Conservation (phyloP, 2,329 filamentous ascomycete genomes). For the Verticillium longisporum region DNA sequence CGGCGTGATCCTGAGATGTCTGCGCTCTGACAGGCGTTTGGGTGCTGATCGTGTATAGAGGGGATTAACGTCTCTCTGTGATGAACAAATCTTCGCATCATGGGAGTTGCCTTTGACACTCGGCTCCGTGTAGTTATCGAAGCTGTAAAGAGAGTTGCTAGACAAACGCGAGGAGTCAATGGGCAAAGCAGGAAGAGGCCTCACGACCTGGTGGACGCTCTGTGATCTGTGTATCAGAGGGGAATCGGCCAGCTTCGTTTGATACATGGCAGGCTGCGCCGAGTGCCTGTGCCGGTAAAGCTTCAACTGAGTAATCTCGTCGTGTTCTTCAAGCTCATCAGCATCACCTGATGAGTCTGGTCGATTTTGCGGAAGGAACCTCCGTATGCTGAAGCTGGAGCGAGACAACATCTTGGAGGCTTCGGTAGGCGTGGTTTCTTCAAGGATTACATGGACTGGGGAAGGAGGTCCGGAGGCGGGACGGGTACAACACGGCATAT, state of each 20-base stretch:
- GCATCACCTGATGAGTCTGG: slow-evolving; percentile 7
- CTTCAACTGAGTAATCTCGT: slow-evolving; percentile 11
- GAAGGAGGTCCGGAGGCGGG: slow-evolving; percentile 11
- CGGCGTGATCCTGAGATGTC: slow-evolving; percentile 8
- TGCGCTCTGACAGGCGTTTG: slow-evolving; percentile 11
- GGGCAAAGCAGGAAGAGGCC: slow-evolving; percentile 29
- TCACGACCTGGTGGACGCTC: slow-evolving; percentile 30
- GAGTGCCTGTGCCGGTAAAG: background rate
- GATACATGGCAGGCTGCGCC: background rate
- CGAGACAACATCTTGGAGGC: slow-evolving; percentile 31
- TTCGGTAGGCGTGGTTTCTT: background rate
- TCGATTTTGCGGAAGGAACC: slow-evolving; percentile 29
- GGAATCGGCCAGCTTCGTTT: slow-evolving; percentile 16
- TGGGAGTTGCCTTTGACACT: slow-evolving; percentile 18
- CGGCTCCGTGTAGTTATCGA: slow-evolving; percentile 16
- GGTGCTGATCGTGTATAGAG: slow-evolving; percentile 5
- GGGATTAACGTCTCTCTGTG: slow-evolving; percentile 2
- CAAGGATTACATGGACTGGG: slow-evolving; percentile 10
- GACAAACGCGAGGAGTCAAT: slow-evolving; percentile 30
- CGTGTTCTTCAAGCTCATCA: slow-evolving; percentile 5
- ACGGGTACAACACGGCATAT: slow-evolving; percentile 16
- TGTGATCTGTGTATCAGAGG: slow-evolving; percentile 26
- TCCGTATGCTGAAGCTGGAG: slow-evolving; percentile 35
- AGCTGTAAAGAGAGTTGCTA: slow-evolving; percentile 38
- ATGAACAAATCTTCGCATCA: slow-evolving; percentile 27